phyloP scores from a whole-genome alignment of 2,329 filamentous ascomycete genomes.

The Aspergillus fructus region DNA sequence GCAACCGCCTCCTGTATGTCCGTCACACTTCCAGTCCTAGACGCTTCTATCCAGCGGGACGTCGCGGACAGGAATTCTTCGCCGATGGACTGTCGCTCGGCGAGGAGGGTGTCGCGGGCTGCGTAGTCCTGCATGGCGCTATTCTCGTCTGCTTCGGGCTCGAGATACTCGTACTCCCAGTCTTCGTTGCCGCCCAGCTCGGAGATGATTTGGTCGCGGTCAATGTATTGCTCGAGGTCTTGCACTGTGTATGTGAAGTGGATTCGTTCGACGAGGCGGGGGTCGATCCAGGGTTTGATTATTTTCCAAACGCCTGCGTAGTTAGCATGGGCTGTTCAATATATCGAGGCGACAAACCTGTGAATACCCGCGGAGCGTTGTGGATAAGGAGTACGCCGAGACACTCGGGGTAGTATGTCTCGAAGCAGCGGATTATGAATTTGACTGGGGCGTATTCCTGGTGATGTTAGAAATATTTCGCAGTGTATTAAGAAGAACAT shows the following conservation, averaged over 20 bases:
- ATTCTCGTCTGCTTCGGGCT: conserved; percentile 74
- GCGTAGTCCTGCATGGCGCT: conserved; percentile 64
- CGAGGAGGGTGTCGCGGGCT: conserved; percentile 62
- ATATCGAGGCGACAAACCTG: conserved; percentile 55
- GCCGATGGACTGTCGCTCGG: conserved; percentile 62
- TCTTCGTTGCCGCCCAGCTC: conserved; percentile 81
- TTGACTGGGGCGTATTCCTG: conserved; percentile 89
- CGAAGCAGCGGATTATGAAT: conserved; percentile 97
- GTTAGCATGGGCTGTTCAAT: not conserved
- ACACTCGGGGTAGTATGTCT: conserved; percentile 92
- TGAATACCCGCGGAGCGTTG: conserved; percentile 88
- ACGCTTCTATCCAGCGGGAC: conserved; percentile 66
- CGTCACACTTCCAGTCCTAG: conserved; percentile 40
- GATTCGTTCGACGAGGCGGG: conserved; percentile 86
- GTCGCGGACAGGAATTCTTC: conserved; percentile 73
- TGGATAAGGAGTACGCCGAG: conserved; percentile 85
- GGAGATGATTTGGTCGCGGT: conserved; percentile 65
- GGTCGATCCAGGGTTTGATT: conserved; percentile 91
- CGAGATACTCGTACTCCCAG: conserved; percentile 79
- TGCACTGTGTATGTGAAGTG: conserved; percentile 78
- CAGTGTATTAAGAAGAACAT: conserved; percentile 5
- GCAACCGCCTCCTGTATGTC: conserved; percentile 52
- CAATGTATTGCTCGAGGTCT: conserved; percentile 74
- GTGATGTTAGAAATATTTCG: not conserved
- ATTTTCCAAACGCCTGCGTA: conserved; percentile 79